phyloP scores from a whole-genome alignment of 768 basidiomycete genomes.

The Mycena filopes region DNA sequence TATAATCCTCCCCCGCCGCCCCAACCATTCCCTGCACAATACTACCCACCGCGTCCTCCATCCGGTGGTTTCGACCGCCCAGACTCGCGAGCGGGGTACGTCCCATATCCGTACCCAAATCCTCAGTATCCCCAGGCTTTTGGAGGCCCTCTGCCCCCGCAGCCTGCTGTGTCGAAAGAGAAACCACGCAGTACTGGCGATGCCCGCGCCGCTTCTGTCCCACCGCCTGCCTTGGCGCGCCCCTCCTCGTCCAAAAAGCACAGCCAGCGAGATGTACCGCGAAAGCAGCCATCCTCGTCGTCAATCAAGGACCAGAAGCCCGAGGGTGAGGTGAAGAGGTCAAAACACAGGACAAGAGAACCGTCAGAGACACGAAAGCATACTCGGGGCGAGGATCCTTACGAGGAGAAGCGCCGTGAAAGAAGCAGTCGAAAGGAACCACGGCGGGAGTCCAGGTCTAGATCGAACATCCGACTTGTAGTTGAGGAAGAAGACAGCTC shows the following conservation, averaged over 20 bases:
- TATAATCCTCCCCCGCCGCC: conserved; percentile 10
- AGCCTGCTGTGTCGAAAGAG: conserved; percentile 17
- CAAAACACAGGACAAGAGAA: conserved; percentile 24
- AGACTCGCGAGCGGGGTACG: conserved; percentile 19
- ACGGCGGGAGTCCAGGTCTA: conserved; percentile 15
- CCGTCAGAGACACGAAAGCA: conserved; percentile 24
- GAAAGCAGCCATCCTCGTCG: conserved; percentile 13
- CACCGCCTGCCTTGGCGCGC: neutral
- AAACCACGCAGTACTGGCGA: conserved; percentile 5
- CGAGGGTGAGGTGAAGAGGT: conserved; percentile 18
- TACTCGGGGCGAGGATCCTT: conserved; percentile 11
- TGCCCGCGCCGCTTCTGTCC: conserved; percentile 1
- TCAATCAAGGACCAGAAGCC: conserved; percentile 20
- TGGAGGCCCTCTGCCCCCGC: conserved; percentile 8
- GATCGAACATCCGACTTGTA: conserved; percentile 5
- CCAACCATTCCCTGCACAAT: conserved; percentile 18
- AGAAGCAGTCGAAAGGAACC: conserved; percentile 25
- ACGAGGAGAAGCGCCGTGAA: conserved; percentile 17
- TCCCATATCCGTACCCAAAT: conserved; percentile 22
- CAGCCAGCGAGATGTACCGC: conserved; percentile 5
- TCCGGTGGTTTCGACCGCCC: conserved; percentile 12
- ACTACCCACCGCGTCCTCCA: conserved; percentile 16
- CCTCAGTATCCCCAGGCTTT: conserved; percentile 20
- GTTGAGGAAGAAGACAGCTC: conserved; percentile 30
- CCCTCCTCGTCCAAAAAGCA: conserved; percentile 14